Evolutionary conservation across 2,329 filamentous ascomycete genomes (phyloP), one percentile per base, ranked within the genome.

Genomic region (Sporothrix schenckii): DNA sequence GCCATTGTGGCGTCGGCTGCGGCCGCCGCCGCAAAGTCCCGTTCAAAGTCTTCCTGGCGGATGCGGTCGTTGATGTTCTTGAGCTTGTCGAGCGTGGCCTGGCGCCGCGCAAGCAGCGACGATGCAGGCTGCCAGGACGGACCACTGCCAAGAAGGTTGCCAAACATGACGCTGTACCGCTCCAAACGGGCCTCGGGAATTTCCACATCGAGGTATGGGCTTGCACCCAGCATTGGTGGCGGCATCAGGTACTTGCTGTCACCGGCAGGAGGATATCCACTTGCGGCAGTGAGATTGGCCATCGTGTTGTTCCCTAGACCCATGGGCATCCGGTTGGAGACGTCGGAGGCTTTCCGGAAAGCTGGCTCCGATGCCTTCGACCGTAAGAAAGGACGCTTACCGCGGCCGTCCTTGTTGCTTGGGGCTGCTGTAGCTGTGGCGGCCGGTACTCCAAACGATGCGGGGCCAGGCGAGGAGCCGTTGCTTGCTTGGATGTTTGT

Each of bases 81-180:
- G 0, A 91, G 79, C 70, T 83, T 86, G 69, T 87, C 83, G 14
- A 89, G 77, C 0, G 85, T 88, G 9, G 86, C 87, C 74, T 90
- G 87, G 54, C 88, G 83, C 70, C 87, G 83, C 30, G 83, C 83
- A 34, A 89, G 79, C 9, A 89, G 80, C 0, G 82, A 80, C 2
- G 80, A 78, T 6, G 78, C 77, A 4, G 74, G 71, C 72, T 77
- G 74, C 56, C 69, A 73, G 66, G 69, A 73, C 21, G 47, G 34
- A 16, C 56, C 56, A 19, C 27, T 27, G 16, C 66, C 9, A 79
- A 97, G 81, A 7, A 97, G 83, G 50, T 87, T 87, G 69, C 90
- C 88, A 77, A 98, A 97, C 94, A 97, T 97, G 74, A 97, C 87
- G 75, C 93, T 97, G 75, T 97, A 98, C 65, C 94, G 85, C 78